Conservation (phyloP, 2,329 filamentous ascomycete genomes). For the Colletotrichum brevisporum region DNA sequence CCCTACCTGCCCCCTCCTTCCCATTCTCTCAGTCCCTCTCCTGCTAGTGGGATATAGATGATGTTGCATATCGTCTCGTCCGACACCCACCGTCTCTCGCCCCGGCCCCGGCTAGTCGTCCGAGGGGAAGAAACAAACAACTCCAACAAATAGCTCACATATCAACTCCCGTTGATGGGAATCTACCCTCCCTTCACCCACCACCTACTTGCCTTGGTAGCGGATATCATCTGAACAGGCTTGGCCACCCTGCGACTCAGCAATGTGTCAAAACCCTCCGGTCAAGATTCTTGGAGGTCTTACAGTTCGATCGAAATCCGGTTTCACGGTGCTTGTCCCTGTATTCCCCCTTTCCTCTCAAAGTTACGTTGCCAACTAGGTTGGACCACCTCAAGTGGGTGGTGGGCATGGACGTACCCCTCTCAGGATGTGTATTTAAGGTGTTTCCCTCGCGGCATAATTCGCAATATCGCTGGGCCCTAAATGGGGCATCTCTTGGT, state of each 20-base stretch:
- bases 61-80: slow-evolving; percentile 6
- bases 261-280: neutral
- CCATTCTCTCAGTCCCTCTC: neutral
- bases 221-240: neutral
- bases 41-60: neutral
- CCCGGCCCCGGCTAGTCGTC: slow-evolving; percentile 27
- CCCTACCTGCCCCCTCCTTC: neutral
- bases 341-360: neutral
- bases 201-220: neutral
- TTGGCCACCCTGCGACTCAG: neutral
- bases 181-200: slow-evolving; percentile 5
- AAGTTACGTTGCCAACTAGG: slow-evolving; percentile 14
- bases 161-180: slow-evolving; percentile 13
- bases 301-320: slow-evolving; percentile 2
- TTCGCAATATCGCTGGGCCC: slow-evolving; percentile 23
- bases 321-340: slow-evolving; percentile 1
- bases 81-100: slow-evolving; percentile 3
- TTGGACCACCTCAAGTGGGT: slow-evolving; percentile 32
- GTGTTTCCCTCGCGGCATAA: slow-evolving; percentile 13
- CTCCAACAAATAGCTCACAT: slow-evolving; percentile 9
- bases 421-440: neutral
- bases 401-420: slow-evolving; percentile 13
- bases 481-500: slow-evolving; percentile 17
- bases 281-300: neutral
- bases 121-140: neutral